Evolutionary conservation across 1,139 yeast genomes (phyloP).

Genomic region (Hemisphaericaspora xylanilytica): DNA sequence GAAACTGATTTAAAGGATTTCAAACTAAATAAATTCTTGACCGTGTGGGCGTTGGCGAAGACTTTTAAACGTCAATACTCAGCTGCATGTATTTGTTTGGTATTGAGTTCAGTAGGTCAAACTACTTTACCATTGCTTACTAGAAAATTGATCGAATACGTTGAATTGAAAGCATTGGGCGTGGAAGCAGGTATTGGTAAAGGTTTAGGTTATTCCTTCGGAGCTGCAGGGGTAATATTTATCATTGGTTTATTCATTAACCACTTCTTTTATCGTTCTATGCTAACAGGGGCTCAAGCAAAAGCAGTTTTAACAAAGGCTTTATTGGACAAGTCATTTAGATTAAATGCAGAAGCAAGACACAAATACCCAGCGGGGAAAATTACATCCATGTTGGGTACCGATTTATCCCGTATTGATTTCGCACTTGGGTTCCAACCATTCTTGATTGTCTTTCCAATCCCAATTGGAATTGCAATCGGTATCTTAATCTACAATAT

Average conservation of each 20-base stretch:
- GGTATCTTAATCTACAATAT: slow-evolving; percentile 33
- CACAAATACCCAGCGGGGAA: slow-evolving; percentile 63
- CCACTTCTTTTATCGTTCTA: slow-evolving; percentile 30
- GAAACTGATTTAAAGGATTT: slow-evolving; percentile 25
- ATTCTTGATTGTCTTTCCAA: slow-evolving; percentile 25
- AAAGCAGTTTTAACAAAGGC: slow-evolving; percentile 68
- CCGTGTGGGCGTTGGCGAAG: slow-evolving; percentile 43
- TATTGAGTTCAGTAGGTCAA: slow-evolving; percentile 47
- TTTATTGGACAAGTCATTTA: slow-evolving; percentile 62
- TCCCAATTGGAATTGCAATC: slow-evolving; percentile 31
- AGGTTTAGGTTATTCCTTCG: slow-evolving; percentile 33
- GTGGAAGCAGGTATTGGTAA: slow-evolving; percentile 19
- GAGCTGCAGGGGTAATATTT: slow-evolving; percentile 22
- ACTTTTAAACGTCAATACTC: slow-evolving; percentile 56
- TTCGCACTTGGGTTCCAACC: slow-evolving; percentile 36
- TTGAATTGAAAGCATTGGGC: slow-evolving; percentile 31
- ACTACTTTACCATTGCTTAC: slow-evolving; percentile 52
- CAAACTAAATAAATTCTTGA: slow-evolving; percentile 18
- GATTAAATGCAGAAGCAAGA: slow-evolving; percentile 57
- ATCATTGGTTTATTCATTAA: slow-evolving; percentile 24
- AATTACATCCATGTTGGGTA: slow-evolving; percentile 53
- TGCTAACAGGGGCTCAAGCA: slow-evolving; percentile 59
- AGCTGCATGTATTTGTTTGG: slow-evolving; percentile 36
- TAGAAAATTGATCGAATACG: slow-evolving; percentile 41
- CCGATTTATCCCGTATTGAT: slow-evolving; percentile 38